phyloP scores from a whole-genome alignment of 148 eudicot species.

The Mesembryanthemum crystallinum region DNA sequence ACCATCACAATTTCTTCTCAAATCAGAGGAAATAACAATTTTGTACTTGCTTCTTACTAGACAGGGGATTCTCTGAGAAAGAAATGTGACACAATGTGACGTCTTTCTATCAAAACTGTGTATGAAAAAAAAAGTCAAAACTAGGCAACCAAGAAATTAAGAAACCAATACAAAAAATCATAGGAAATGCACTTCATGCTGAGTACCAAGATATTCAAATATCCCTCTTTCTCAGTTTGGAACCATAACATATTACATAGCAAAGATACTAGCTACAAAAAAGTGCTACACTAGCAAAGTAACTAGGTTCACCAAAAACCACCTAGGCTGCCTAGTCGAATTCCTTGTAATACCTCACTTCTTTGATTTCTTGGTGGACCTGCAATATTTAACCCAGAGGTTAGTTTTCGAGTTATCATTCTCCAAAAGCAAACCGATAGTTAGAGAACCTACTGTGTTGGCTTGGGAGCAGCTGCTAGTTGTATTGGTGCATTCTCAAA shows the following conservation, averaged over 20 bases:
- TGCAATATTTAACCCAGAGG: not conserved
- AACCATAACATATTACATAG: slow-evolving; percentile 24
- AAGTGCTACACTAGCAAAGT: slow-evolving; percentile 32
- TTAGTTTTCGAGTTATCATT: not conserved
- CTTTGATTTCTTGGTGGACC: slow-evolving; percentile 35
- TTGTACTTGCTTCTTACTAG: too few species aligned
- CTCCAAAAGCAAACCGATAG: not conserved
- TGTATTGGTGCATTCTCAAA: slow-evolving; percentile 45
- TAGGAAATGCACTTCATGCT: slow-evolving; percentile 21
- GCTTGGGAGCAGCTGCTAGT: slow-evolving; percentile 28
- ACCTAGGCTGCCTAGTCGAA: slow-evolving; percentile 17
- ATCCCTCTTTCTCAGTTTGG: slow-evolving; percentile 19
- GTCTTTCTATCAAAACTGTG: too few species aligned
- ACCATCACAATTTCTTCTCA: too few species aligned
- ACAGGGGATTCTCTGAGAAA: too few species aligned
- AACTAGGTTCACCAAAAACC: slow-evolving; percentile 24
- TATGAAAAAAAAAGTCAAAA: too few species aligned
- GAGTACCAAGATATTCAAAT: slow-evolving; percentile 26
- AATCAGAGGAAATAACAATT: too few species aligned
- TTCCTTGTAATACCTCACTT: slow-evolving; percentile 27
- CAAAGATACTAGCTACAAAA: slow-evolving; percentile 26
- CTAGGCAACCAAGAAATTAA: not conserved
- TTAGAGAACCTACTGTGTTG: slow-evolving; percentile 26
- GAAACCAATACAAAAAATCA: not conserved
- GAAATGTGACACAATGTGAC: too few species aligned